These are phyloP conservation scores for Clavispora phyllophila DNA, from an alignment of 805 yeast species.

Conservation along the genomic window DNA sequence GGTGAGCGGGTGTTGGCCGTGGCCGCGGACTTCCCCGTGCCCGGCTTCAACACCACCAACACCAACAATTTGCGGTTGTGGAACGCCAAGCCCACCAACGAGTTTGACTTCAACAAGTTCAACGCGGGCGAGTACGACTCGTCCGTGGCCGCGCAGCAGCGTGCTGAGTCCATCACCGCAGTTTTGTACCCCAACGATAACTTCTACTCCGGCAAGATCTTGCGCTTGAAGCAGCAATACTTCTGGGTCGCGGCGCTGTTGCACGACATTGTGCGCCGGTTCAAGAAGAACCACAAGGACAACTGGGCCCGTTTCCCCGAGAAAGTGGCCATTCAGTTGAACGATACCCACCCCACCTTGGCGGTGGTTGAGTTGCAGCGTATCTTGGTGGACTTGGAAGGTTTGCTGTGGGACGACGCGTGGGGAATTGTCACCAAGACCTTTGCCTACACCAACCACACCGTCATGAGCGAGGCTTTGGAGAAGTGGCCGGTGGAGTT, in stretches of 20 bases:
- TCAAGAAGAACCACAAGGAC: conserved; percentile 64
- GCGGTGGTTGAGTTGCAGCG: conserved; percentile 89
- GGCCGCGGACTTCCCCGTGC: conserved; percentile 89
- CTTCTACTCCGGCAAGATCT: conserved; percentile 84
- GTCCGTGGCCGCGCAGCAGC: conserved; percentile 79
- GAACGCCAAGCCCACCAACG: conserved; percentile 86
- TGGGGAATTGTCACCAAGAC: conserved; percentile 79
- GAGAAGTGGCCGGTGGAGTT: conserved; percentile 93
- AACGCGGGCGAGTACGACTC: conserved; percentile 86
- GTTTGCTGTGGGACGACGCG: conserved; percentile 74
- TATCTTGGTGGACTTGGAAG: conserved; percentile 78
- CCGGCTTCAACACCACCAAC: conserved; percentile 77
- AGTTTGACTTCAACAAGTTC: conserved; percentile 86
- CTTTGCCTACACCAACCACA: conserved; percentile 91
- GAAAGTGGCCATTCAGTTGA: conserved; percentile 84
- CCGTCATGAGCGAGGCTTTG: conserved; percentile 90
- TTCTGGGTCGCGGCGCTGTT: conserved; percentile 96
- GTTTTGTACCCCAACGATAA: conserved; percentile 93
- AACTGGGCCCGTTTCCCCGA: conserved; percentile 83
- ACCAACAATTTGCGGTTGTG: conserved; percentile 88
- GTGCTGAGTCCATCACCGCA: conserved; percentile 88
- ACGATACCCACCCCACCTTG: conserved; percentile 91
- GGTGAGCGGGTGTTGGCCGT: conserved; percentile 87
- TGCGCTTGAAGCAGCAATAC: conserved; percentile 90
- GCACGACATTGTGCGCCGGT: conserved; percentile 85